phyloP scores from a whole-genome alignment of 441 rosid species.

The Pelargonium exstipulatum region DNA sequence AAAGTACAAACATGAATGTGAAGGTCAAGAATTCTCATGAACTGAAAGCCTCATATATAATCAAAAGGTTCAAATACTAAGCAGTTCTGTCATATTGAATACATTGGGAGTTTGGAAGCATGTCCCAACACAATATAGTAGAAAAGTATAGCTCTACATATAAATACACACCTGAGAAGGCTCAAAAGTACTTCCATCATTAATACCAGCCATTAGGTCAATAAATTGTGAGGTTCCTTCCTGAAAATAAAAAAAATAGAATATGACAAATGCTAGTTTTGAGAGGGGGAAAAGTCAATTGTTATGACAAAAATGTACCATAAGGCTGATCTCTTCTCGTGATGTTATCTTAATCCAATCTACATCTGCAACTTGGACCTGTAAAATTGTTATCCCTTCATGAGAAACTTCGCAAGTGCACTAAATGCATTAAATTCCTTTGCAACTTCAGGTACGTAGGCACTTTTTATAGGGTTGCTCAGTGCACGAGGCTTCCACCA shows the following conservation, averaged over 20 bases:
- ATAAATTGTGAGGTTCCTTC: constrained; percentile 60
- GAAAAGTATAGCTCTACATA: constrained; percentile 18
- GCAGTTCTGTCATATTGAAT: neutral
- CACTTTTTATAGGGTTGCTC: neutral
- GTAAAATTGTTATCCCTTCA: constrained; percentile 25
- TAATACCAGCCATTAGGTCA: constrained; percentile 62
- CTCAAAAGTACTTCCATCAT: constrained; percentile 64
- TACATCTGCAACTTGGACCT: constrained; percentile 89
- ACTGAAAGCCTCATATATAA: neutral
- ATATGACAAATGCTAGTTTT: constrained; percentile 19
- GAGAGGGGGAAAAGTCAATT: constrained; percentile 5
- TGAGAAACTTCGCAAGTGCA: constrained; percentile 19
- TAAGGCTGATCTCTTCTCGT: constrained; percentile 70
- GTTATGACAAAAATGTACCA: constrained; percentile 46
- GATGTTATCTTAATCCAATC: constrained; percentile 89
- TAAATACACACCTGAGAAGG: constrained; percentile 61
- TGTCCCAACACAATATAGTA: constrained; percentile 10
- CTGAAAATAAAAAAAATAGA: constrained; percentile 42
- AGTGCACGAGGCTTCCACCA: too few relatives aligned
- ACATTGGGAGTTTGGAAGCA: constrained; percentile 5
- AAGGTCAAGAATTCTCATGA: constrained; percentile 9
- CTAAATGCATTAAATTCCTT: neutral
- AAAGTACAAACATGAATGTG: constrained; percentile 2
- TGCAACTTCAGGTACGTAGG: neutral
- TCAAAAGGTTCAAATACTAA: neutral